phyloP scores from a whole-genome alignment of 495 filamentous ascomycete genomes.

The Hypoxylon intermedium region DNA sequence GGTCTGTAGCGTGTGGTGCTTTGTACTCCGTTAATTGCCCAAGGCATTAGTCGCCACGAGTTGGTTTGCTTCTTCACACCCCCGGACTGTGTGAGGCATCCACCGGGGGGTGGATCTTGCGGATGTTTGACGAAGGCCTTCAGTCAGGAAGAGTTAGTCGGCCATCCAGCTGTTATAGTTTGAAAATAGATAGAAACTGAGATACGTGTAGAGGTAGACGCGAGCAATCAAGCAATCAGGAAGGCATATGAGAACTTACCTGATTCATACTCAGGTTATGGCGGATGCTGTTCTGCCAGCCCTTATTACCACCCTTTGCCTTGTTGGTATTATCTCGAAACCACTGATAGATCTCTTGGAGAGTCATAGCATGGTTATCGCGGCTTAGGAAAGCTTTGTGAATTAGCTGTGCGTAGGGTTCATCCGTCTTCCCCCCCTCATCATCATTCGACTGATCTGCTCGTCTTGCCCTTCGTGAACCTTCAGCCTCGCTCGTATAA shows the following conservation, averaged over 20 bases:
- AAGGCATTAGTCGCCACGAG: constrained; percentile 49
- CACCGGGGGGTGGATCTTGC: constrained; percentile 25
- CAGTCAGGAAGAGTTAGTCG: constrained; percentile 10
- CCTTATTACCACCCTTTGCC: constrained; percentile 68
- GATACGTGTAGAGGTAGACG: background rate
- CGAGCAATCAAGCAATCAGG: constrained; percentile 1
- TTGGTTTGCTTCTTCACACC: constrained; percentile 49
- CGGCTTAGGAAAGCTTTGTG: constrained; percentile 73
- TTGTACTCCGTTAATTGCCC: constrained; percentile 52
- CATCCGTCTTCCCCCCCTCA: constrained; percentile 48
- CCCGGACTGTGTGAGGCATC: constrained; percentile 13
- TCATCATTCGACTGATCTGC: constrained; percentile 1
- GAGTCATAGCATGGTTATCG: constrained; percentile 69
- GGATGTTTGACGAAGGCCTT: constrained; percentile 57
- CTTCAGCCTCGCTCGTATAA: background rate
- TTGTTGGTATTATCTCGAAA: constrained; percentile 83
- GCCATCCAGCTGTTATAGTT: background rate
- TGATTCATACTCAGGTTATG: constrained; percentile 98
- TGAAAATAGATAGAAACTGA: constrained; percentile 5
- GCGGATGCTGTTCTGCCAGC: constrained; percentile 97
- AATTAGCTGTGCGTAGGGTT: constrained; percentile 86
- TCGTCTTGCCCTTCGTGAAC: background rate
- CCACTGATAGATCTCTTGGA: constrained; percentile 91
- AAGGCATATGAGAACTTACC: constrained; percentile 60
- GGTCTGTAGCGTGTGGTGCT: constrained; percentile 57